These are phyloP conservation scores for Golubevia sp. DNA, from an alignment of 1,284 basidiomycete species.

Conservation along the genomic window DNA sequence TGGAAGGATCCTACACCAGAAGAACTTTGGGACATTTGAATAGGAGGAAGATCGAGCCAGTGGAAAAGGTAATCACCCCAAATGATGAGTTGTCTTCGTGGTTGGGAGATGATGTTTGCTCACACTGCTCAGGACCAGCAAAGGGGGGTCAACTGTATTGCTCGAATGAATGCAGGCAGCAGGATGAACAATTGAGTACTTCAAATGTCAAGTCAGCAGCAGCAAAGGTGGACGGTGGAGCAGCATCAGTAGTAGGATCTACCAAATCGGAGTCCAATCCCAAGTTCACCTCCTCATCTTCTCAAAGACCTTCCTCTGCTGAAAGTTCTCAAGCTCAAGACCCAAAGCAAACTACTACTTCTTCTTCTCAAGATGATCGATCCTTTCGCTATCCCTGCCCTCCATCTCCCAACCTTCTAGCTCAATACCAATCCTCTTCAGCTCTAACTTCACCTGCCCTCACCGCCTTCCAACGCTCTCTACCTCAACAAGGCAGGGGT, in stretches of 20 bases:
- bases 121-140: slow-evolving; percentile 32
- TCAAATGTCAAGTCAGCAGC: too few species aligned
- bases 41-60: too few species aligned
- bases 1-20: too few species aligned
- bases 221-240: too few species aligned
- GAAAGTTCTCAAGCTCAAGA: too few species aligned
- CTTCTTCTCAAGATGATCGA: neutral
- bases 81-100: slow-evolving; percentile 42
- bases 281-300: neutral
- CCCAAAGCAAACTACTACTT: neutral
- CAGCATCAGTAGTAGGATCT: too few species aligned
- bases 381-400: slow-evolving; percentile 43
- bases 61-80: slow-evolving; percentile 27
- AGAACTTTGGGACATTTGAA: too few species aligned
- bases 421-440: slow-evolving; percentile 32
- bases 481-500: slow-evolving; percentile 11
- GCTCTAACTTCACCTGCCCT: slow-evolving; percentile 40
- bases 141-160: slow-evolving; percentile 37
- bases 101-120: slow-evolving; percentile 42
- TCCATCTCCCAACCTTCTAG: slow-evolving; percentile 37
- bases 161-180: slow-evolving; percentile 36
- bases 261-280: neutral
- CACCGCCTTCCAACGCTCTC: slow-evolving; percentile 34
- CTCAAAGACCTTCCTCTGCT: too few species aligned
- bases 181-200: slow-evolving; percentile 25